Evolutionary conservation across 1,139 yeast species (phyloP), one percentile per base, ranked within the genome.

Genomic region (Debaryomyces coudertii): DNA sequence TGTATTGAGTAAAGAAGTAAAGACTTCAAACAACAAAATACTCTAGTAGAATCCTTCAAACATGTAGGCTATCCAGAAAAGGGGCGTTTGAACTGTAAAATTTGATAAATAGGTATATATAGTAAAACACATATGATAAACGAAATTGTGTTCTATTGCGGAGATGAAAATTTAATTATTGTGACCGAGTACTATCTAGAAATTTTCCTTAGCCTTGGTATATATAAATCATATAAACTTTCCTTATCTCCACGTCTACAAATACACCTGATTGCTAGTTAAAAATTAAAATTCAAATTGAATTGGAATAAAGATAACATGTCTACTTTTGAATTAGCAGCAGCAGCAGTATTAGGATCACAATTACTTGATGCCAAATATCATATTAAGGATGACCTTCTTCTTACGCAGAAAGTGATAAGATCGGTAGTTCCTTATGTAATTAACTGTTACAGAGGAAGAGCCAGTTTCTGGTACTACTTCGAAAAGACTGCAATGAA

Each of bases 401-500:
- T 73, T 34, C 68, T 84, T 30, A 67, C 68, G 9, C 76, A 76
- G 14, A 72, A 71, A 46, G 73, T 79, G 23, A 47, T 77, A 9
- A 59, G 65, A 23, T 61, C 66, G 24, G 74, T 79, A 2, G 49
- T 75, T 7, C 75, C 76, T 2, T 83, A 76, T 54, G 57, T 76
- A 14, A 66, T 71, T 60, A 63, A 68, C 36, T 68, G 76, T 37
- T 61, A 67, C 42, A 63, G 75, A 36, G 80, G 80, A 14, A 72
- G 69, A 50, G 82, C 83, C 45, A 83, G 83, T 57, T 81, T 74
- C 57, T 87, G 92, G 90, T 84, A 85, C 60, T 55, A 68, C 23
- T 82, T 87, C 55, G 90, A 84, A 55, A 58, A 68, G 34, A 65
- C 79, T 7, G 90, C 73, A 2, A 50, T 58, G 29, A 66, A 68